These are phyloP conservation scores for Lavandula angustifolia DNA, from an alignment of 257 asterid species.

Conservation along the genomic window DNA sequence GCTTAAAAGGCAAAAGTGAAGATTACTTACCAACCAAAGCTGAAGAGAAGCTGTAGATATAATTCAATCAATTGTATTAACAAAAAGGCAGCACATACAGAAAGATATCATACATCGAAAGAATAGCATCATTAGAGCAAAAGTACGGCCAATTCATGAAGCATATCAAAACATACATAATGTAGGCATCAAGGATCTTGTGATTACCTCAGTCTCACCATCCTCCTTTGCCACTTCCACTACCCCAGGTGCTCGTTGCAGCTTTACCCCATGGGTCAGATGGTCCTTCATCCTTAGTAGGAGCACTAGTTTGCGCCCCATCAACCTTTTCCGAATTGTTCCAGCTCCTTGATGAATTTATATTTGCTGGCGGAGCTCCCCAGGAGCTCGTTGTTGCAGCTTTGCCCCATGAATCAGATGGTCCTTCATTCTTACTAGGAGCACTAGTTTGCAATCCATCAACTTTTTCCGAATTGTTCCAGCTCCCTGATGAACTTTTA, in stretches of 20 bases:
- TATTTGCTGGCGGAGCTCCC: not conserved
- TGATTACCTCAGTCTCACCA: constrained; percentile 59
- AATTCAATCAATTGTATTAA: not conserved
- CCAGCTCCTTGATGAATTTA: no score
- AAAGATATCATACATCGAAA: not conserved
- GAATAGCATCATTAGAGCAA: not conserved
- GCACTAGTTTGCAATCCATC: constrained; percentile 15
- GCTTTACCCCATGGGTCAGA: constrained; percentile 47
- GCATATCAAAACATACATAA: not conserved
- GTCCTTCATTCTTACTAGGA: constrained; percentile 19
- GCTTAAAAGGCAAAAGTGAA: not conserved
- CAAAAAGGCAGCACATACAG: not conserved
- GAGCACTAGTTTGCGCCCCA: constrained; percentile 13
- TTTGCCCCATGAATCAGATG: not conserved
- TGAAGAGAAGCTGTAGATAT: not conserved
- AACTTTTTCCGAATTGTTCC: constrained; percentile 31
- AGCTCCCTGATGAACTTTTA: no score
- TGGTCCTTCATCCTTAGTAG: constrained; percentile 33
- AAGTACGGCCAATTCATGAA: not conserved
- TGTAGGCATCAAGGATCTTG: not conserved
- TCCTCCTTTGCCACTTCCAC: constrained; percentile 60
- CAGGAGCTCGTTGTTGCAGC: no score
- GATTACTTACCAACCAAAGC: not conserved
- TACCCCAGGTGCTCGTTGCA: constrained; percentile 42
- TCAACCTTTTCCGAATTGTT: constrained; percentile 31